These are phyloP conservation scores for Anisodus tanguticus DNA, from an alignment of 257 asterid genomes.

Conservation along the genomic window DNA sequence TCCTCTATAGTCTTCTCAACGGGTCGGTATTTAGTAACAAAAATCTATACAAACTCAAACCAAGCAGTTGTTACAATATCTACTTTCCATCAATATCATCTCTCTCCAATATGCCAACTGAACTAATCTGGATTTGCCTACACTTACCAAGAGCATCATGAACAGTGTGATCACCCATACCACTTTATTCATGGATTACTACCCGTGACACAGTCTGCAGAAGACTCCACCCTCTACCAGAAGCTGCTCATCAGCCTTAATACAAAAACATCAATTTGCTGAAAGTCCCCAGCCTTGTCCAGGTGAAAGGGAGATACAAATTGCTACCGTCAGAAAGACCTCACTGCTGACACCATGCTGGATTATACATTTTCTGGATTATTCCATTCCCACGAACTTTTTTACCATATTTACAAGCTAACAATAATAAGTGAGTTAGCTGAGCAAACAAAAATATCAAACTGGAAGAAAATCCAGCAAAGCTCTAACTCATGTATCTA, in stretches of 20 bases:
- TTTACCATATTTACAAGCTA: constrained; percentile 8
- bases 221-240: background rate
- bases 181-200: background rate
- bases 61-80: background rate
- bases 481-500: background rate
- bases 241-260: background rate
- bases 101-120: background rate
- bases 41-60: background rate
- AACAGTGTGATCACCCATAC: background rate
- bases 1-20: background rate
- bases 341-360: background rate
- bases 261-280: background rate
- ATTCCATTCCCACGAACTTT: background rate
- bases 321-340: background rate
- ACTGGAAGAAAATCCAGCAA: background rate
- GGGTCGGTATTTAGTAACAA: background rate
- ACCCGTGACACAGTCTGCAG: background rate
- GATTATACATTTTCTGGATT: background rate
- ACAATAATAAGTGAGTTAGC: constrained; percentile 10
- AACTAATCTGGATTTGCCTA: background rate
- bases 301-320: background rate
- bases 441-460: background rate
- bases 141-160: too few species aligned
- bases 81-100: background rate
- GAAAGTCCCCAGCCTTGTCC: background rate